phyloP scores from a whole-genome alignment of 2,329 filamentous ascomycete genomes.

The Sporothrix protearum region DNA sequence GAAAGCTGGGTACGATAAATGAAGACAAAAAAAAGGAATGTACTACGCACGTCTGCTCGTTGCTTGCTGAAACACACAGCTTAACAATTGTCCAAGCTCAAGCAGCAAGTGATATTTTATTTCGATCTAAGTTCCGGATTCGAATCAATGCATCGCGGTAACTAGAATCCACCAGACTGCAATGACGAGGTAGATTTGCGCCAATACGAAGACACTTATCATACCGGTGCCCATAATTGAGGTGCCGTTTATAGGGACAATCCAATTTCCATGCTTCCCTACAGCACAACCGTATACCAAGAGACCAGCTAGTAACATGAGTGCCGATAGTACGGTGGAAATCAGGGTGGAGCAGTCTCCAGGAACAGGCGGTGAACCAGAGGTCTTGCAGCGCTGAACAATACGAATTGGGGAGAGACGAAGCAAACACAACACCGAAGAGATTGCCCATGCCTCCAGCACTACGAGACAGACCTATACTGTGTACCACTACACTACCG shows the following conservation, averaged over 20 bases:
- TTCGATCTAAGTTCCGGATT: not conserved
- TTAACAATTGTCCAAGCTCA: not conserved
- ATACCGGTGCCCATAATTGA: conserved; percentile 32
- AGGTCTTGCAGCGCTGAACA: conserved; percentile 46
- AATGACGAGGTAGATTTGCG: conserved; percentile 55
- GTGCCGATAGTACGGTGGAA: conserved; percentile 41
- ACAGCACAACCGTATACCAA: conserved; percentile 54
- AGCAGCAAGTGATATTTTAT: not conserved
- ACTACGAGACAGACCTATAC: conserved; percentile 45
- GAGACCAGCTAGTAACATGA: conserved; percentile 49
- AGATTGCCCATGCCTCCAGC: conserved; percentile 44
- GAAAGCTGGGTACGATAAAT: too few species aligned
- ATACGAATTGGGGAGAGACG: conserved; percentile 36
- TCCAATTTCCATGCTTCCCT: conserved; percentile 47
- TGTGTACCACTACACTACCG: not conserved
- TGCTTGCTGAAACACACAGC: not conserved
- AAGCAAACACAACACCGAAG: conserved; percentile 41
- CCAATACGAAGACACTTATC: conserved; percentile 35
- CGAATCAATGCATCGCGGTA: not conserved
- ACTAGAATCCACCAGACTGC: conserved; percentile 23
- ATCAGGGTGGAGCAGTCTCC: conserved; percentile 40
- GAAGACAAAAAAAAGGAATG: too few species aligned
- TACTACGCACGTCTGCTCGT: not conserved
- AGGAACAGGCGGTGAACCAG: conserved; percentile 28
- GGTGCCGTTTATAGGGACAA: conserved; percentile 49